Evolutionary conservation across 2,329 filamentous ascomycete species (phyloP), one percentile per base, ranked within the genome.

Genomic region (Aspergillus terreus): DNA sequence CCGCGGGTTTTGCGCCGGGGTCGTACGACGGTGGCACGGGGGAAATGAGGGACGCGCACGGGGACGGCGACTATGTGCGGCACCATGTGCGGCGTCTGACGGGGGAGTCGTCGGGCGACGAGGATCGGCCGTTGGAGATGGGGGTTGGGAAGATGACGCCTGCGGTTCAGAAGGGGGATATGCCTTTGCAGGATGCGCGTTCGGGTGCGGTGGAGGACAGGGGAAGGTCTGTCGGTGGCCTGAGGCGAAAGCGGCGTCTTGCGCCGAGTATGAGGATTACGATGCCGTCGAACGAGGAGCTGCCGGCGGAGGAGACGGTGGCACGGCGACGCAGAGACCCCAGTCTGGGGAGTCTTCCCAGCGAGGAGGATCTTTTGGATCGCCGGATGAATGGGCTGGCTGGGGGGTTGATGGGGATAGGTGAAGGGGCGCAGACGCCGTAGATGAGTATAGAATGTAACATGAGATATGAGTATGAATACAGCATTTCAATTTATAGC

Each of bases 41-140:
- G 27, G 27, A 30, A 11, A 30, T 30, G 7, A 30, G 27, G 27
- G 27, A 54, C 15, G 33, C 23, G 42, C 52, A 47, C 47, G 54
- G 21, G 15, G 52, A 48, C 38, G 54, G 21, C 17, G 52, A 48
- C 38, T 45, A 44, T 49, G 43, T 44, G 49, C 61, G 68, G 45
- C 75, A 80, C 58, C 79, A 83, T 61, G 71, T 75, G 47, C 71
- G 76, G 6, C 70, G 73, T 38, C 51, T 66, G 1, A 72, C 71
- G 0, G 52, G 80, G 75, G 43, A 87, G 83, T 70, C 88, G 77
- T 87, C 85, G 10, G 88, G 84, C 0, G 90, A 94, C 32, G 91
- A 96, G 57, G 91, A 95, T 47, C 74, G 78, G 17, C 88, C 90
- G 3, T 70, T 96, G 9, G 92, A 96, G 71, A 96, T 96, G 76